Evolutionary conservation across 2,329 filamentous ascomycete genomes (phyloP).

Genomic region (Beauveria asiatica): DNA sequence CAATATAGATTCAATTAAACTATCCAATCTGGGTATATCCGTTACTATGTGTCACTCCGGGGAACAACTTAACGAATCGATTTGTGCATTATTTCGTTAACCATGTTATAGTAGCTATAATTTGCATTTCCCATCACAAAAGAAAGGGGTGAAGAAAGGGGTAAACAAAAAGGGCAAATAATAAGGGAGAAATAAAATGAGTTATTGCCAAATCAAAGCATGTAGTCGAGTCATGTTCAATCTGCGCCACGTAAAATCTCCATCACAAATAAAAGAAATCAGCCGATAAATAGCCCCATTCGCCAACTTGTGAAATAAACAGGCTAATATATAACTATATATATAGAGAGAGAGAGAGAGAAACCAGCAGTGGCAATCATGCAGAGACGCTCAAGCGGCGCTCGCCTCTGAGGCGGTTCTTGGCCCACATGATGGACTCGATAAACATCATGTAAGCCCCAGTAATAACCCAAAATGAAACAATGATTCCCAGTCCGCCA

Average conservation of each 20-base stretch:
- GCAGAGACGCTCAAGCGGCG: constrained; percentile 15
- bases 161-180: background rate
- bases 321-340: background rate
- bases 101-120: background rate
- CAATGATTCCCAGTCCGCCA: constrained; percentile 37
- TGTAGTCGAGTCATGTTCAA: background rate
- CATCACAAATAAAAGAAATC: background rate
- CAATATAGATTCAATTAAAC: background rate
- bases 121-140: background rate
- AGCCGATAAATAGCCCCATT: background rate
- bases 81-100: background rate
- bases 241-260: background rate
- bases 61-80: background rate
- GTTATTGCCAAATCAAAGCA: background rate
- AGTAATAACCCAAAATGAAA: constrained; percentile 40
- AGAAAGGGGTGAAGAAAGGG: background rate
- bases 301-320: background rate
- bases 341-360: background rate
- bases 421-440: constrained; percentile 33
- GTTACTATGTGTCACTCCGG: background rate
- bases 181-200: background rate
- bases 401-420: constrained; percentile 24
- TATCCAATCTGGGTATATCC: constrained; percentile 10
- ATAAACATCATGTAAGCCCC: constrained; percentile 41
- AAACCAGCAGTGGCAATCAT: background rate